Percentiles rank a stretch among this genome's conserved stretches.
phyloP scores from a whole-genome alignment of 768 basidiomycete species.

The Scleroderma bovista region DNA sequence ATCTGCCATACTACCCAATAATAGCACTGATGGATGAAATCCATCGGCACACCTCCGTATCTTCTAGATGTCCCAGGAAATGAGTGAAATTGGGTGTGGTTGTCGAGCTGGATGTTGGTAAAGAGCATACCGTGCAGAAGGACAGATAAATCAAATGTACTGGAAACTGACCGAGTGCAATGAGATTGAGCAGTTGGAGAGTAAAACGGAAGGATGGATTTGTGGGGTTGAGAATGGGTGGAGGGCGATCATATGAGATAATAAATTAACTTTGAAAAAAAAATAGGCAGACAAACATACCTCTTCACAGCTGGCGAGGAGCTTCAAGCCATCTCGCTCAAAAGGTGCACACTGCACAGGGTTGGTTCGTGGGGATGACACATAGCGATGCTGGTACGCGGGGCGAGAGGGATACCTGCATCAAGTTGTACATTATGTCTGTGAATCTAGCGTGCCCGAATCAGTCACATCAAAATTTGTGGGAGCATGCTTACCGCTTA shows the following conservation, averaged over 20 bases:
- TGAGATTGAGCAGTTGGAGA: slow-evolving; percentile 57
- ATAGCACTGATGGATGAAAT: slow-evolving; percentile 71
- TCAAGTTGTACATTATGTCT: slow-evolving; percentile 84
- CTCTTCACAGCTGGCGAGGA: slow-evolving; percentile 89
- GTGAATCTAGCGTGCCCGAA: slow-evolving; percentile 58
- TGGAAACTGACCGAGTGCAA: slow-evolving; percentile 71
- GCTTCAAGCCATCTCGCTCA: slow-evolving; percentile 91
- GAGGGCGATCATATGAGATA: slow-evolving; percentile 76
- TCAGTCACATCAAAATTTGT: slow-evolving; percentile 3
- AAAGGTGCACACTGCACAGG: slow-evolving; percentile 61
- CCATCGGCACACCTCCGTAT: slow-evolving; percentile 84
- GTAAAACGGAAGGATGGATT: slow-evolving; percentile 88
- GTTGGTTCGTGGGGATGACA: slow-evolving; percentile 78
- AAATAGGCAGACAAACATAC: slow-evolving; percentile 36
- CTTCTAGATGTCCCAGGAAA: slow-evolving; percentile 83
- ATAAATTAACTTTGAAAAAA: slow-evolving; percentile 4
- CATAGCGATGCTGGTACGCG: slow-evolving; percentile 84
- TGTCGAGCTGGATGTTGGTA: slow-evolving; percentile 91
- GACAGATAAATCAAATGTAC: slow-evolving; percentile 75
- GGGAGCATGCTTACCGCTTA: slow-evolving; percentile 50
- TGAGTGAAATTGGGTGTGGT: slow-evolving; percentile 79
- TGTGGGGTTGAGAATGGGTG: slow-evolving; percentile 87
- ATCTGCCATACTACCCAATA: slow-evolving; percentile 89
- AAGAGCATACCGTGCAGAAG: slow-evolving; percentile 96
- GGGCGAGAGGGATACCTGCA: slow-evolving; percentile 81